Evolutionary conservation across 139 green algal genomes (phyloP), one percentile per base, ranked within the genome.

Genomic region (Chlamydomonas sp.): DNA sequence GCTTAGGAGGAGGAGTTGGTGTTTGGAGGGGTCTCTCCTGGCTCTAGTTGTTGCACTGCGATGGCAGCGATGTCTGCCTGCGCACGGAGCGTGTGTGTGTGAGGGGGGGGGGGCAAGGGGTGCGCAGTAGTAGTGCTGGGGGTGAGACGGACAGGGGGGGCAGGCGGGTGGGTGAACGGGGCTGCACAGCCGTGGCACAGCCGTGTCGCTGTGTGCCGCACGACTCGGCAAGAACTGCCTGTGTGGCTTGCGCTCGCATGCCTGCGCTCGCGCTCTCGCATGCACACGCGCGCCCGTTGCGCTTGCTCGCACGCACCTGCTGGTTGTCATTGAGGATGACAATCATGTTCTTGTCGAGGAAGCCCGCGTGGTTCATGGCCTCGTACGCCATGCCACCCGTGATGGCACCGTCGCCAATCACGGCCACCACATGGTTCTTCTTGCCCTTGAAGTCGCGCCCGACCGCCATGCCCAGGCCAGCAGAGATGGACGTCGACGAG

Each of bases 311-410:
- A 66, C 16, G 3, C 39, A 88, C 87, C 85, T 99, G 94, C 82
- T 98, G 92, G 85, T 99, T 99, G 82, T 99, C 95, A 72, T 99
- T 99, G 26, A 99, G 84, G 37, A 99, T 93, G 65, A 99, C 90
- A 73, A 99, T 96, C 94, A 99, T 98, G 81, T 99, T 99, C 65
- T 87, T 96, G 84, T 99, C 94, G 70, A 98, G 77, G 82, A 97
- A 99, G 33, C 95, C 95, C 16, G 94, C 95, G 73, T 98, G 95
- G 86, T 99, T 99, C 93, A 99, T 98, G 31, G 95, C 95, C 83
- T 99, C 95, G 35, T 99, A 99, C 0, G 95, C 92, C 92, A 98
- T 97, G 60, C 95, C 95, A 6, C 93, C 95, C 0, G 95, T 99
- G 76, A 99, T 98, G n/a, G 93, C 93, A 2, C 95, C 95, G 66